Evolutionary conservation across 192 early-diverging fungal species (phyloP).

Genomic region (Linnemannia schmuckeri): DNA sequence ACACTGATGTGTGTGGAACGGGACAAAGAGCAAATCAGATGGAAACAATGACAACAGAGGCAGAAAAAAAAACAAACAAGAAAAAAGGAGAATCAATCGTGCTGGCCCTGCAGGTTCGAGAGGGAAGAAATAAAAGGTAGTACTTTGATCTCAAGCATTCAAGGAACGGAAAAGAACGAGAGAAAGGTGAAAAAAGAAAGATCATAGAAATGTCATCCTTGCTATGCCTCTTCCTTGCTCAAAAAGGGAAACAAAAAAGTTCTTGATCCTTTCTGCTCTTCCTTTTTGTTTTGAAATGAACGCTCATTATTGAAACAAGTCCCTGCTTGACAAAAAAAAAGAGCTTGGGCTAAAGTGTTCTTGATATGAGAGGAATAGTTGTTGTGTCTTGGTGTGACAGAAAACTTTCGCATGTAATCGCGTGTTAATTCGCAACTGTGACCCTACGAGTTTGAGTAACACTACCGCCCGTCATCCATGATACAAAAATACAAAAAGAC

Average conservation of each 20-base stretch:
- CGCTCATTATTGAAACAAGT: neutral
- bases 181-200: neutral
- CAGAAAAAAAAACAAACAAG: neutral
- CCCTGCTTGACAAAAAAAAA: neutral
- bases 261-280: neutral
- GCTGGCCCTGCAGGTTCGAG: conserved; percentile 4
- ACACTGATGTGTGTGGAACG: neutral
- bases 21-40: neutral
- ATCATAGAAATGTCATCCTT: neutral
- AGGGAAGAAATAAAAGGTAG: neutral
- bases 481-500: neutral
- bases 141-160: neutral
- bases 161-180: neutral
- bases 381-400: neutral
- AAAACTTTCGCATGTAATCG: neutral
- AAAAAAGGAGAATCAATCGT: neutral
- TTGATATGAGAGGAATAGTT: neutral
- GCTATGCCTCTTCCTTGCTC: neutral
- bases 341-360: neutral
- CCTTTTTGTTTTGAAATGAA: neutral
- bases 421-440: neutral
- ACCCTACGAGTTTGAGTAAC: neutral
- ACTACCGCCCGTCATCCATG: neutral
- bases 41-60: neutral
- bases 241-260: neutral